phyloP scores from a whole-genome alignment of 2,329 filamentous ascomycete species.

The Fusarium floridanum region DNA sequence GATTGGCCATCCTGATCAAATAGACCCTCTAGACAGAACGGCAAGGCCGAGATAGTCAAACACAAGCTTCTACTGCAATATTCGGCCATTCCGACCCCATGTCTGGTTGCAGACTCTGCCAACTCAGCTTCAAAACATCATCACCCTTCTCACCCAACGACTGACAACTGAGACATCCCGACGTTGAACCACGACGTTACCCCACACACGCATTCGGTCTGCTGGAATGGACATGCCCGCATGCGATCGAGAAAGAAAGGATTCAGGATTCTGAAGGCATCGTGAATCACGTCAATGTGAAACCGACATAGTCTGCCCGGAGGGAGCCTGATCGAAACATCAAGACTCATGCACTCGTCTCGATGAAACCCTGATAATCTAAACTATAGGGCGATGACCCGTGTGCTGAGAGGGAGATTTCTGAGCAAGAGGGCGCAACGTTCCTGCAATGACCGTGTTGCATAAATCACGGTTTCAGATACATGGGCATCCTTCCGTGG shows the following conservation, averaged over 20 bases:
- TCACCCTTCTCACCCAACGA: neutral
- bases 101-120: neutral
- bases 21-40: neutral
- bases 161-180: neutral
- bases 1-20: neutral
- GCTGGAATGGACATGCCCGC: neutral
- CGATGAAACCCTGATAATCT: neutral
- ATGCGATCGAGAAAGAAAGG: neutral
- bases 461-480: conserved; percentile 30
- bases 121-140: neutral
- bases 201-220: neutral
- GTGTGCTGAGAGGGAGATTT: neutral
- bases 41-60: neutral
- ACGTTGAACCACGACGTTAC: neutral
- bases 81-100: neutral
- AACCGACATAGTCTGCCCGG: neutral
- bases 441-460: conserved; percentile 13
- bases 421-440: neutral
- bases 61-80: neutral
- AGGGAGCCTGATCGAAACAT: neutral
- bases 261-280: neutral
- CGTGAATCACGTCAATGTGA: neutral
- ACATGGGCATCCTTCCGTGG: conserved; percentile 8
- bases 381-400: neutral
- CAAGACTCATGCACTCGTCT: neutral